These are phyloP conservation scores for Hemisphaericaspora lyxosophila DNA, from an alignment of 1,139 yeast genomes.

Conservation along the genomic window DNA sequence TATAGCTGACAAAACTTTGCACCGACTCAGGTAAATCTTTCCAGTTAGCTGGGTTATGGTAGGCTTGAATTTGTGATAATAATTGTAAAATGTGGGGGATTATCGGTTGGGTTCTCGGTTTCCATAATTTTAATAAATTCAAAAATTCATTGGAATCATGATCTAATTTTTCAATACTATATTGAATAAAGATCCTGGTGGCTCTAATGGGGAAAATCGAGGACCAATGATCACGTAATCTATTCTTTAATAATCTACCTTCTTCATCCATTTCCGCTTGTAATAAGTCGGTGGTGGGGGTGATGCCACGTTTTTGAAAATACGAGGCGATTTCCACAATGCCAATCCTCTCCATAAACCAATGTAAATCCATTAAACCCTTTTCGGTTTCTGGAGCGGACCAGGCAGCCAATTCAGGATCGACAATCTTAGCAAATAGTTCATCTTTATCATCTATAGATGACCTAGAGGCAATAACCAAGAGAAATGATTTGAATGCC, in stretches of 20 bases:
- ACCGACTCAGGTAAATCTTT: conserved; percentile 81
- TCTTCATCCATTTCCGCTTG: conserved; percentile 88
- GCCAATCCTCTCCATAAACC: conserved; percentile 98
- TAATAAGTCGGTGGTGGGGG: conserved; percentile 71
- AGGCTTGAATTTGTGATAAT: conserved; percentile 87
- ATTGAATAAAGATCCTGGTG: conserved; percentile 90
- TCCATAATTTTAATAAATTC: conserved; percentile 78
- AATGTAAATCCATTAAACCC: conserved; percentile 83
- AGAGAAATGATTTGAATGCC: conserved; percentile 85
- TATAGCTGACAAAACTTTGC: conserved; percentile 82
- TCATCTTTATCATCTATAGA: conserved; percentile 67
- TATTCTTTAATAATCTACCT: conserved; percentile 73
- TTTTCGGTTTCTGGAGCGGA: conserved; percentile 86
- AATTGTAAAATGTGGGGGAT: conserved; percentile 87
- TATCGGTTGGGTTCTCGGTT: conserved; percentile 88
- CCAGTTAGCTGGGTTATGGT: conserved; percentile 94
- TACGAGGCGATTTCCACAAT: conserved; percentile 91
- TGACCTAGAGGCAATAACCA: conserved; percentile 89
- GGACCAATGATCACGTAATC: conserved; percentile 87
- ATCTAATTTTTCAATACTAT: conserved; percentile 85
- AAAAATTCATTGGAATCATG: conserved; percentile 76
- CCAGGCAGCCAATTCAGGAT: conserved; percentile 92
- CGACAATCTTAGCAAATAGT: conserved; percentile 82
- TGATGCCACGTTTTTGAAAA: conserved; percentile 77
- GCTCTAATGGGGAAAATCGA: conserved; percentile 94